Conservation (phyloP, 148 eudicot genomes). For the Amaranthus cruentus region DNA sequence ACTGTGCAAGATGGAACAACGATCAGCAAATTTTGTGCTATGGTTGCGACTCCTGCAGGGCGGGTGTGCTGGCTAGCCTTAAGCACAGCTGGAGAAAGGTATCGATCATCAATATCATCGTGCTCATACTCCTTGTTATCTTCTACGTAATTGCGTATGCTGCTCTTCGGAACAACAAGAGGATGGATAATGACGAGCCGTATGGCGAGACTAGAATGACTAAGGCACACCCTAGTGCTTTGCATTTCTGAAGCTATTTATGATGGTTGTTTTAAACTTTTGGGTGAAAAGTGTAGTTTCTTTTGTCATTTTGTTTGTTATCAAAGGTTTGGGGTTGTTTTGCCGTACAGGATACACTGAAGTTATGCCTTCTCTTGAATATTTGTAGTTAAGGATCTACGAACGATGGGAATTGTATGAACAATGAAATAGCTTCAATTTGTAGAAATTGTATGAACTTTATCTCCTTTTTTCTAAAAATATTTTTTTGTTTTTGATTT, state of each 20-base stretch:
- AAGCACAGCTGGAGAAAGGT: constrained; percentile 94
- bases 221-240: constrained; percentile 65
- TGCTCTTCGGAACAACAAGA: constrained; percentile 79
- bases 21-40: constrained; percentile 73
- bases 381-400: constrained; percentile 16
- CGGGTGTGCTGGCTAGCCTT: constrained; percentile 83
- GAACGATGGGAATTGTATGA: neutral
- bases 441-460: neutral
- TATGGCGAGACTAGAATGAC: constrained; percentile 86
- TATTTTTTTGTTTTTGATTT: neutral
- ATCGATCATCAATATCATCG: constrained; percentile 69
- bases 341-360: neutral
- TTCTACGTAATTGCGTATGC: constrained; percentile 66
- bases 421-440: neutral
- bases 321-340: constrained; percentile 3
- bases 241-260: constrained; percentile 42
- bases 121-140: constrained; percentile 69
- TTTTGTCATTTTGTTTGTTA: neutral
- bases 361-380: constrained; percentile 1
- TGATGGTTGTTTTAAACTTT: neutral
- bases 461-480: neutral
- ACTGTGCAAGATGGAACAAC: constrained; percentile 70
- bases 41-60: constrained; percentile 74
- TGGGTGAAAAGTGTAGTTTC: neutral
- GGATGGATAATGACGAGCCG: constrained; percentile 78